Evolutionary conservation across 2,329 filamentous ascomycete genomes (phyloP).

Genomic region (Xylaria sp.): DNA sequence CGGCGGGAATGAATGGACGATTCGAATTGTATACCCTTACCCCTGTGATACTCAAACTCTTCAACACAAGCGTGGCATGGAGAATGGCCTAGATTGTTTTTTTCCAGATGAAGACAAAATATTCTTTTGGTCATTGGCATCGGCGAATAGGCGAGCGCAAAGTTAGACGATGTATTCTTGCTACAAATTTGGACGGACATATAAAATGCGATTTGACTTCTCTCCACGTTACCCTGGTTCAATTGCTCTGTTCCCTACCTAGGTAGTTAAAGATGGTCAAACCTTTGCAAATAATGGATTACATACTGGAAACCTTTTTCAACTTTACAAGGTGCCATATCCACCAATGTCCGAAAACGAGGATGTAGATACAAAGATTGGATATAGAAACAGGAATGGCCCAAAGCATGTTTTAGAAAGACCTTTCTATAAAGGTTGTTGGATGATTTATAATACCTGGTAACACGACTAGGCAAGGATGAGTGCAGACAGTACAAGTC

Average conservation of each 20-base stretch:
- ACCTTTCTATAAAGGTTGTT: not conserved
- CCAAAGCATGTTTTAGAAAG: not conserved
- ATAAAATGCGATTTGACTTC: conserved; percentile 2
- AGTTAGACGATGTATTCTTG: conserved; percentile 15
- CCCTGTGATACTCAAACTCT: conserved; percentile 6
- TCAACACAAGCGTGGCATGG: conserved; percentile 15
- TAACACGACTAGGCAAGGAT: not conserved
- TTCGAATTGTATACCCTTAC: not conserved
- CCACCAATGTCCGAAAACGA: not conserved
- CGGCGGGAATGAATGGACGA: conserved; percentile 3
- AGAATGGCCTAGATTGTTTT: conserved; percentile 16
- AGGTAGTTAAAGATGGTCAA: too few relatives aligned
- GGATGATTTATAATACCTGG: not conserved
- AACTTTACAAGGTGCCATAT: not conserved
- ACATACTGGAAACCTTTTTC: not conserved
- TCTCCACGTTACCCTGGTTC: not conserved
- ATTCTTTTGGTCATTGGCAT: conserved; percentile 8
- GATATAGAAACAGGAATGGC: not conserved
- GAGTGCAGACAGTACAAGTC: conserved; percentile 19
- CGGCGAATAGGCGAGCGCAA: conserved; percentile 19
- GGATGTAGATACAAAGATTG: not conserved
- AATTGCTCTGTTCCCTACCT: not conserved
- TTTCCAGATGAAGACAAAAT: conserved; percentile 8
- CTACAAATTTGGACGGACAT: conserved; percentile 4
- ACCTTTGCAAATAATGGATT: too few relatives aligned